Conservation (phyloP, 805 yeast genomes). For the Lachancea thermotolerans region DNA sequence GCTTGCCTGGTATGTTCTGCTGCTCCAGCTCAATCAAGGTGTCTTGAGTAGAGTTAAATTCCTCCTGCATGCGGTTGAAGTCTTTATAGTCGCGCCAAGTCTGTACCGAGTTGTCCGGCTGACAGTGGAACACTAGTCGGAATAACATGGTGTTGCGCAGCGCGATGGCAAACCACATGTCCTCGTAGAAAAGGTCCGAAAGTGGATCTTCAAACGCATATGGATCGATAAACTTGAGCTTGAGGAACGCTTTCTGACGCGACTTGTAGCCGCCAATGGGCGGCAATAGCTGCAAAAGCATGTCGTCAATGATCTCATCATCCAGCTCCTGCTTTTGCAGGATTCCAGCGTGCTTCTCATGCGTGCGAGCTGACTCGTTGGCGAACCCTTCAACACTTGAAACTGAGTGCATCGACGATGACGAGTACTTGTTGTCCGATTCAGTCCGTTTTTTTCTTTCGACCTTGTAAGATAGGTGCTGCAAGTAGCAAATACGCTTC, state of each 20-base stretch:
- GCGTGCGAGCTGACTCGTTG: slow-evolving; percentile 1
- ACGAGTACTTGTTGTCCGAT: neutral
- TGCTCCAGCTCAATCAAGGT: slow-evolving; percentile 27
- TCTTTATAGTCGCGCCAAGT: slow-evolving; percentile 87
- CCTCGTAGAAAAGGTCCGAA: slow-evolving; percentile 73
- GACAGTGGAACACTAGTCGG: slow-evolving; percentile 82
- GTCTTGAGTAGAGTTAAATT: slow-evolving; percentile 38
- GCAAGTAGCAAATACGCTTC: slow-evolving; percentile 64
- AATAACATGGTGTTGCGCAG: slow-evolving; percentile 74
- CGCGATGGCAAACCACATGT: slow-evolving; percentile 78
- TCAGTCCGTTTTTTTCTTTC: slow-evolving; percentile 23
- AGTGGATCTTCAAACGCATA: slow-evolving; percentile 85
- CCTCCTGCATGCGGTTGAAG: slow-evolving; percentile 51
- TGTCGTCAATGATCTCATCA: slow-evolving; percentile 26
- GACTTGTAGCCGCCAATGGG: slow-evolving; percentile 11
- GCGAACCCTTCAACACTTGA: neutral
- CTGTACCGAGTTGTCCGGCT: slow-evolving; percentile 88
- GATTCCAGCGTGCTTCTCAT: slow-evolving; percentile 13
- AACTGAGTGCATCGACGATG: neutral
- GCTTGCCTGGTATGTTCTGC: neutral
- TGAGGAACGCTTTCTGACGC: slow-evolving; percentile 23
- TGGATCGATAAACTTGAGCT: slow-evolving; percentile 63
- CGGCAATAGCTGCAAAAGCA: slow-evolving; percentile 25
- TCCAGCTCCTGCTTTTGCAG: slow-evolving; percentile 24
- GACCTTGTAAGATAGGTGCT: slow-evolving; percentile 53